Conservation (phyloP, 208 protist genomes). For the Histomonas meleagridis region DNA sequence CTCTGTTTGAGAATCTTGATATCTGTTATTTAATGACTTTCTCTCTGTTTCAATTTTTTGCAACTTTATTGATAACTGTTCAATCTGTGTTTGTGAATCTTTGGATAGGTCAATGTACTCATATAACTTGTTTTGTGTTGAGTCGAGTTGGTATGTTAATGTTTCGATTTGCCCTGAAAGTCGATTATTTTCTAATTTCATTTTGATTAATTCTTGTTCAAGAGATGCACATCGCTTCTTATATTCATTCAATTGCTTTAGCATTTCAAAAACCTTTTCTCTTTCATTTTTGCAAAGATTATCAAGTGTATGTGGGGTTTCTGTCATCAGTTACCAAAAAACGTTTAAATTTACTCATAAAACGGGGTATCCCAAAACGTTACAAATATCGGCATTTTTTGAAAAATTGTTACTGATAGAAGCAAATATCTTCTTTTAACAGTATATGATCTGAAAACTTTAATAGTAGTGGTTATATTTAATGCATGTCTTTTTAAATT, state of each 20-base stretch:
- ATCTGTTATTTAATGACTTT: not conserved
- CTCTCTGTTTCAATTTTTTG: not conserved
- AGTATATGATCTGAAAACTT: too few relatives aligned
- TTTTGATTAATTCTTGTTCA: not conserved
- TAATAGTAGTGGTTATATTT: too few relatives aligned
- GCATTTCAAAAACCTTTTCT: not conserved
- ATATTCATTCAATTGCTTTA: slow-evolving; percentile 24
- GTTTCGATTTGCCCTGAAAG: not conserved
- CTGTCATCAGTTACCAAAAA: too few relatives aligned
- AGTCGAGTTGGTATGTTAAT: not conserved
- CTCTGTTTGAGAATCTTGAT: not conserved
- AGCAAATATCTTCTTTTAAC: too few relatives aligned
- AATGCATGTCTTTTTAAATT: too few relatives aligned
- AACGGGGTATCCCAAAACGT: too few relatives aligned
- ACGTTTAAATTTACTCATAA: too few relatives aligned
- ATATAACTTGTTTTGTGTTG: not conserved
- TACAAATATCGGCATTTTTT: too few relatives aligned
- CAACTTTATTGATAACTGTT: not conserved
- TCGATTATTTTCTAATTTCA: not conserved
- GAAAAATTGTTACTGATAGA: too few relatives aligned
- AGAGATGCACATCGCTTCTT: not conserved
- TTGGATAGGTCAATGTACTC: not conserved
- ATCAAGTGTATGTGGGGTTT: slow-evolving; percentile 16
- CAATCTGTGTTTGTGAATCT: not conserved
- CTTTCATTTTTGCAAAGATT: not conserved